phyloP scores from a whole-genome alignment of 345 rosid genomes.

The Populus nigra region DNA sequence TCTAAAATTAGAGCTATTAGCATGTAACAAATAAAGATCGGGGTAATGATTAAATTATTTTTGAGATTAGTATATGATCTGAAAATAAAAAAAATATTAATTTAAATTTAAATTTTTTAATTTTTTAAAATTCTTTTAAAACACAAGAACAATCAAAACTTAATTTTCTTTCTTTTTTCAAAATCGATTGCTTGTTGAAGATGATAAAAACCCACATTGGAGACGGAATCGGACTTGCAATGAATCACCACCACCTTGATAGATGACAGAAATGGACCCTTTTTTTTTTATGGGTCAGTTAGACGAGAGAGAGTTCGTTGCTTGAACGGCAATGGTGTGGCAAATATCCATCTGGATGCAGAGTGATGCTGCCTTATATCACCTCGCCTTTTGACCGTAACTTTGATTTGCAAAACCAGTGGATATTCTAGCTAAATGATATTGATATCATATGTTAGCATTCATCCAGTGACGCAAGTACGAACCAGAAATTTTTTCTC shows the following conservation, averaged over 20 bases:
- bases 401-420: not conserved
- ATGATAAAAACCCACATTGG: not conserved
- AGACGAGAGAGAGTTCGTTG: not conserved
- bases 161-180: not conserved
- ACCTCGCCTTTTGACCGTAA: not conserved
- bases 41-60: too few species aligned
- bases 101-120: too few species aligned
- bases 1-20: too few species aligned
- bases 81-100: too few species aligned
- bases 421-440: not conserved
- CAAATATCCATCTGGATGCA: not conserved
- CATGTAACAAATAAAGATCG: too few species aligned
- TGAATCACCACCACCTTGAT: not conserved
- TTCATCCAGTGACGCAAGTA: not conserved
- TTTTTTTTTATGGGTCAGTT: not conserved
- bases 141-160: too few species aligned
- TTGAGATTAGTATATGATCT: too few species aligned
- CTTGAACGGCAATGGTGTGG: not conserved
- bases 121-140: too few species aligned
- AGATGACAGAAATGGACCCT: not conserved
- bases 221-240: not conserved
- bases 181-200: not conserved
- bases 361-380: not conserved
- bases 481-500: too few species aligned
- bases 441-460: not conserved